Evolutionary conservation across 2,329 filamentous ascomycete genomes (phyloP).

Genomic region (Phoma herbarum): DNA sequence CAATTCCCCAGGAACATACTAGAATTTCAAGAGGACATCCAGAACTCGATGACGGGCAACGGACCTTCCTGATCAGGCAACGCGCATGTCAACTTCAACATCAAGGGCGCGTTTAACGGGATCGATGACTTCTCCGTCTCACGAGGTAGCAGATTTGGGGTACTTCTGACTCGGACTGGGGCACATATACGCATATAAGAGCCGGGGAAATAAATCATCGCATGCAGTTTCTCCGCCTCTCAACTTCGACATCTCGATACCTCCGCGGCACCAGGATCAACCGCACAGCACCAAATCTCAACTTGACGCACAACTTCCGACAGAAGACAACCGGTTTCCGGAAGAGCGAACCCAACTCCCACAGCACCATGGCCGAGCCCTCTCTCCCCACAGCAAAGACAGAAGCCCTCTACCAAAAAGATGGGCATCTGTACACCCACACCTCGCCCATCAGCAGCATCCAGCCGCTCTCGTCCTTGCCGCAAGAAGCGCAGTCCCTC

Average conservation of each 20-base stretch:
- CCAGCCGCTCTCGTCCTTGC: conserved; percentile 59
- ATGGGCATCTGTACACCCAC: conserved; percentile 55
- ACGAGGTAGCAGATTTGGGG: neutral
- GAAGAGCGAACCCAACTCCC: neutral
- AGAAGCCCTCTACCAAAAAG: conserved; percentile 51
- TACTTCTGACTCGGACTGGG: neutral
- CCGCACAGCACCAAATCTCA: neutral
- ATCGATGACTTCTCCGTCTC: neutral
- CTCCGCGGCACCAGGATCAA: conserved; percentile 1
- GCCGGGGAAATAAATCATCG: neutral
- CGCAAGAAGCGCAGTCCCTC: conserved; percentile 62
- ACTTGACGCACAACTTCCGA: neutral
- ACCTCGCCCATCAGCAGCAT: conserved; percentile 59
- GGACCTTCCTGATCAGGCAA: conserved; percentile 26
- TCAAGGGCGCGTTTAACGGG: conserved; percentile 12
- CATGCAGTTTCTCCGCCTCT: neutral
- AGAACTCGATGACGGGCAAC: neutral
- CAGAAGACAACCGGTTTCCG: neutral
- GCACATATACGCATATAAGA: neutral
- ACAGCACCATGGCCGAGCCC: conserved; percentile 7
- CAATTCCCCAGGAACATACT: neutral
- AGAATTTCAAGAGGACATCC: neutral
- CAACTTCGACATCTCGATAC: neutral
- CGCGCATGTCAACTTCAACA: conserved; percentile 20
- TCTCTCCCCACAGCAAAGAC: conserved; percentile 28